These are phyloP conservation scores for Closterium sp. DNA, from an alignment of 139 green algal genomes.

Conservation along the genomic window DNA sequence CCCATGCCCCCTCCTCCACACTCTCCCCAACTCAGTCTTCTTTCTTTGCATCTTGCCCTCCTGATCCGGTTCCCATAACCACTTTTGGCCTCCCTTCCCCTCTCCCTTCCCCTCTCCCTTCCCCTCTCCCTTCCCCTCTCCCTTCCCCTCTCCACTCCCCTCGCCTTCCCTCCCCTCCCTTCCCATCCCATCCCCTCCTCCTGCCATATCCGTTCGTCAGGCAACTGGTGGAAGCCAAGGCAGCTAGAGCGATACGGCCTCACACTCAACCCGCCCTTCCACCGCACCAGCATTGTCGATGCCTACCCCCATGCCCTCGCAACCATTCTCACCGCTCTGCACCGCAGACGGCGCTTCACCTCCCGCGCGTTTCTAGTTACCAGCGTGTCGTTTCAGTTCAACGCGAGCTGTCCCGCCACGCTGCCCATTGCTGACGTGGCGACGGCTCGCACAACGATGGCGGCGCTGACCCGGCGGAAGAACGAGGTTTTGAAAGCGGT, in stretches of 20 bases:
- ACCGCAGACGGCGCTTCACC: neutral
- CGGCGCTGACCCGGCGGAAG: neutral
- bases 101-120: no score
- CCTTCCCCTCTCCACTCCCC: no score
- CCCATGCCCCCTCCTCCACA: no score
- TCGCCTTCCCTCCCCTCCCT: no score
- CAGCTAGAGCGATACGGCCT: neutral
- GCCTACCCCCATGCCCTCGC: neutral
- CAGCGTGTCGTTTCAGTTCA: neutral
- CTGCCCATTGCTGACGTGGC: neutral
- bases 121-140: no score
- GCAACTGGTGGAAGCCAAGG: neutral
- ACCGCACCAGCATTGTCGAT: neutral
- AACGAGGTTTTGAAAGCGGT: neutral
- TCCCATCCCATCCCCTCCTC: no score
- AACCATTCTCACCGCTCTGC: neutral
- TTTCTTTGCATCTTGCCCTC: no score
- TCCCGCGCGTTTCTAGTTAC: neutral
- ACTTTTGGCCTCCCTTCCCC: no score
- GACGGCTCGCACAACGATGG: neutral
- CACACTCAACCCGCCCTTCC: neutral
- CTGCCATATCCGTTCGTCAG: neutral
- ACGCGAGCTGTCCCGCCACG: neutral
- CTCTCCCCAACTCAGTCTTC: no score
- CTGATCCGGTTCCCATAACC: no score